Percentiles rank a stretch among this genome's conserved stretches.
Conservation (phyloP, 208 protist species). For the Leishmania amazonensis region DNA sequence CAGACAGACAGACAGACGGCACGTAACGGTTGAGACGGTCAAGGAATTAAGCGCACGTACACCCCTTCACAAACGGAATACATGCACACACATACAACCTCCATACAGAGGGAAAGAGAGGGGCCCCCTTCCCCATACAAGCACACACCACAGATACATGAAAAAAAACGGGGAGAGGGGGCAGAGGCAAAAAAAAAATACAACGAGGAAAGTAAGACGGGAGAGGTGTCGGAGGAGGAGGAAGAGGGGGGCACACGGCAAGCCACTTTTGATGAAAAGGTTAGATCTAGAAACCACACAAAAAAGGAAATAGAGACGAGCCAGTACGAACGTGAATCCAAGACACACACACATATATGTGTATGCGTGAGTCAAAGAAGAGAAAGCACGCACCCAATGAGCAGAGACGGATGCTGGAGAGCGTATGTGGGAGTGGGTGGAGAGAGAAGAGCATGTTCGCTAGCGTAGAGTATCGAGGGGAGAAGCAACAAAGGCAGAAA, state of each 20-base stretch:
- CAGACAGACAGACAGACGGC: not conserved
- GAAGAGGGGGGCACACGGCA: not conserved
- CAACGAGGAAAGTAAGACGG: not conserved
- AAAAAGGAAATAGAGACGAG: conserved; percentile 10
- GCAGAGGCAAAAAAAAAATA: not conserved
- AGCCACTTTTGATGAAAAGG: not conserved
- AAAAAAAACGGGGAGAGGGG: not conserved
- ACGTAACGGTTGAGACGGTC: not conserved
- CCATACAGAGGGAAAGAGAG: not conserved
- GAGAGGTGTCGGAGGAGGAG: not conserved
- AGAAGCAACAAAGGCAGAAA: not conserved
- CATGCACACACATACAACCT: not conserved
- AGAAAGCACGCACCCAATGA: not conserved
- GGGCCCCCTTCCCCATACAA: too few species aligned
- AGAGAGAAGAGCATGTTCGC: not conserved
- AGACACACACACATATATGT: conserved; percentile 1
- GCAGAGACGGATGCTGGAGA: not conserved
- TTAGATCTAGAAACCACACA: conserved; percentile 4
- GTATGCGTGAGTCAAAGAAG: not conserved
- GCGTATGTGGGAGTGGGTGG: not conserved
- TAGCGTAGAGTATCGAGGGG: not conserved
- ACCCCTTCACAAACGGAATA: not conserved
- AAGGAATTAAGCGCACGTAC: not conserved
- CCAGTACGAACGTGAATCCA: not conserved
- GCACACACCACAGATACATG: not conserved